Evolutionary conservation across 2,329 filamentous ascomycete genomes (phyloP).

Genomic region (Aspergillus versicolor): DNA sequence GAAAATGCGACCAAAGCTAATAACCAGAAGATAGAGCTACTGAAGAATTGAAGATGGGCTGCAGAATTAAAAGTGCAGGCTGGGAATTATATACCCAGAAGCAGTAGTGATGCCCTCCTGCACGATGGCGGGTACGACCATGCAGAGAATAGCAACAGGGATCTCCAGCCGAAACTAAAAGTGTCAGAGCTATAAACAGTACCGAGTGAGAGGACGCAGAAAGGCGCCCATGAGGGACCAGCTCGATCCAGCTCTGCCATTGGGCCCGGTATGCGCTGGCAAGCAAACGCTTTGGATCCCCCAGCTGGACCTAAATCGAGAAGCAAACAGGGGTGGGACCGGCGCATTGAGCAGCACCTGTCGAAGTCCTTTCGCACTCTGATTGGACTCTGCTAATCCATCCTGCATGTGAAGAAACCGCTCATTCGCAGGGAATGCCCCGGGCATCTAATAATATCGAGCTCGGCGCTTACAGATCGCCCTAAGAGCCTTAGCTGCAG

Average conservation of each 20-base stretch:
- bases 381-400: not conserved
- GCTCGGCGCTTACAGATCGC: constrained; percentile 13
- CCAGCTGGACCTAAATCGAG: not conserved
- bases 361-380: not conserved
- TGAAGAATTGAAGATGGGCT: constrained; percentile 9
- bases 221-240: constrained; percentile 9
- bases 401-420: not conserved
- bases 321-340: not conserved
- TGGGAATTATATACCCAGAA: constrained; percentile 8
- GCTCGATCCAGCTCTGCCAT: constrained; percentile 8
- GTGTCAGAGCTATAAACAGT: constrained; percentile 13
- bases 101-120: constrained; percentile 1
- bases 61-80: constrained; percentile 6
- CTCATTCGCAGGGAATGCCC: constrained; percentile 4
- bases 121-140: constrained; percentile 10
- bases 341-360: constrained; percentile 1
- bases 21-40: not conserved
- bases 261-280: constrained; percentile 12
- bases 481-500: constrained; percentile 4
- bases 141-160: constrained; percentile 9
- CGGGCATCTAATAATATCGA: constrained; percentile 14
- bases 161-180: constrained; percentile 10
- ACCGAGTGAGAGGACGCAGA: constrained; percentile 4
- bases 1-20: not conserved
- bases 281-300: constrained; percentile 5